Evolutionary conservation across 2,329 filamentous ascomycete genomes (phyloP), one percentile per base, ranked within the genome.

Genomic region (Colletotrichum agaves): DNA sequence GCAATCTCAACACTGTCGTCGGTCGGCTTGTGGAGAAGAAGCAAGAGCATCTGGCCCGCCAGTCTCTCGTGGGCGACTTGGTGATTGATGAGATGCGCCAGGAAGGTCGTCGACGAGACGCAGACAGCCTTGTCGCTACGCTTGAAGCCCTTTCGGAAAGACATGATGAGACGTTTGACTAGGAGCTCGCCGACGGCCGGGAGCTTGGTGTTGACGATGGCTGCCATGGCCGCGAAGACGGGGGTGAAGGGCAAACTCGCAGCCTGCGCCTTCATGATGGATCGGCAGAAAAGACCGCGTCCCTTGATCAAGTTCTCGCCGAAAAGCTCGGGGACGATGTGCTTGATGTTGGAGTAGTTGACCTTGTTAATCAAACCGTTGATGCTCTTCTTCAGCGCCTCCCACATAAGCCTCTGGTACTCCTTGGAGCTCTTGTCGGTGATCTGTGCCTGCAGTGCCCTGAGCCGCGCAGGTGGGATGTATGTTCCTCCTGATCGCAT

Each of bases 291-390:
- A 68, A 99, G 81, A 19, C 96, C 96, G 67, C 96, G 88, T 6
- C 96, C 96, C 65, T 96, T 91, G 44, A 99, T 86, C 73, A 99
- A 81, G 77, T 99, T 99, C 84, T 99, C 96, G 56, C 90, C 89
- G 80, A 99, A 99, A 50, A 99, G 85, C 81, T 99, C 96, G 2
- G 95, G 95, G 23, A 98, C 94, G 70, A 99, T 98, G 76, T 92
- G 88, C 81, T 99, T 98, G 86, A 99, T 98, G 79, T 99, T 99
- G 37, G 92, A 93, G 63, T 95, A 93, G 80, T 98, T 98, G 84
- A 98, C 92, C 84, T 99, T 99, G 87, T 99, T 99, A 86, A 99
- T 97, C 72, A 99, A 83, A 74, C 96, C 96, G 77, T 99, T 98
- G 81, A 99, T 97, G 55, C 93, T 96, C 84, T 99, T 99, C 84